Conservation (phyloP, 768 basidiomycete species). For the Rhizopogon vesiculosus region DNA sequence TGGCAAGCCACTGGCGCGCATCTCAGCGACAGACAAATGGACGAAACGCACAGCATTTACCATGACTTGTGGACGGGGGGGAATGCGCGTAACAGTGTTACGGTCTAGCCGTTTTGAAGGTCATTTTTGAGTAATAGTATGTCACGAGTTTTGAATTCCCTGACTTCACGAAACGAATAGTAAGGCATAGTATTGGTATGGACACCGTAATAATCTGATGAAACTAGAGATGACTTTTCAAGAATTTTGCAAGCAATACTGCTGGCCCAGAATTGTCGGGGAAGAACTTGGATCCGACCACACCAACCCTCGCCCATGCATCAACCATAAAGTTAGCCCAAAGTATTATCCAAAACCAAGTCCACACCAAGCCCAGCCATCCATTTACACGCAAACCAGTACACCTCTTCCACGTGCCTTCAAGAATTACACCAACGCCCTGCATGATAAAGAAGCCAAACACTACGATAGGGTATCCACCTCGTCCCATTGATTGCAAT, state of each 20-base stretch:
- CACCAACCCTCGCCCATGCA: slow-evolving; percentile 21
- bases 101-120: no score
- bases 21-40: slow-evolving; percentile 40
- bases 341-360: slow-evolving; percentile 37
- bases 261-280: slow-evolving; percentile 1
- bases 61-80: slow-evolving; percentile 29
- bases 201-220: no score
- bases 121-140: no score
- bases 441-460: slow-evolving; percentile 55
- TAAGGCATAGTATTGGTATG: no score
- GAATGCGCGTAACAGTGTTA: background rate
- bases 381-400: slow-evolving; percentile 49
- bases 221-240: background rate
- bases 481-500: slow-evolving; percentile 53
- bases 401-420: slow-evolving; percentile 37
- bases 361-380: slow-evolving; percentile 48
- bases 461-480: slow-evolving; percentile 38
- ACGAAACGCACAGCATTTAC: slow-evolving; percentile 45
- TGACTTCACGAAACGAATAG: no score
- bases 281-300: background rate
- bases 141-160: no score
- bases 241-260: slow-evolving; percentile 7
- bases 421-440: slow-evolving; percentile 47
- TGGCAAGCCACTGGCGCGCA: slow-evolving; percentile 46
- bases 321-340: slow-evolving; percentile 49